These are phyloP conservation scores for Alternaria postmessia DNA, from an alignment of 2,329 filamentous ascomycete species.

Conservation along the genomic window DNA sequence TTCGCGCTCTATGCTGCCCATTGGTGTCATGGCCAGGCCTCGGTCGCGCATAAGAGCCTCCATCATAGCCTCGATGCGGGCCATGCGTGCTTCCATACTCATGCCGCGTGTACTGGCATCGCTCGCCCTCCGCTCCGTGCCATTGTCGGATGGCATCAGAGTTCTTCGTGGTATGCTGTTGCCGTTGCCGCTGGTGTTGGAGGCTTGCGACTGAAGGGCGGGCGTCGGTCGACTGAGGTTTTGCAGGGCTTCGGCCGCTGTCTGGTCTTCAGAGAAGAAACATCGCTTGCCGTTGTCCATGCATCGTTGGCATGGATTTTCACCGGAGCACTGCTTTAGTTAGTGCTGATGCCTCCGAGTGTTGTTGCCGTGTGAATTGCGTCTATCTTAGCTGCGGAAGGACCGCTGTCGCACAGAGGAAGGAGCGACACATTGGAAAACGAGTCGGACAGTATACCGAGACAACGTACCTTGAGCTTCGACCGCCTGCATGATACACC, in stretches of 20 bases:
- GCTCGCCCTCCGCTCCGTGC: constrained; percentile 34
- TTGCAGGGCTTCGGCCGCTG: constrained; percentile 48
- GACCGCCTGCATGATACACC: constrained; percentile 47
- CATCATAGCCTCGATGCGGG: constrained; percentile 48
- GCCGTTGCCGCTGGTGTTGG: constrained; percentile 18
- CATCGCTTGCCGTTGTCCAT: constrained; percentile 46
- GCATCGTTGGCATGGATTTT: constrained; percentile 48
- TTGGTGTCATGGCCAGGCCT: constrained; percentile 30
- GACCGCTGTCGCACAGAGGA: constrained; percentile 1
- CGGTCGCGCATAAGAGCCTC: constrained; percentile 45
- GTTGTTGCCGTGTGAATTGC: background rate
- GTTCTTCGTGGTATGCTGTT: constrained; percentile 26
- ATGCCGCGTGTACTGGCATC: constrained; percentile 36
- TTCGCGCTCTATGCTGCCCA: constrained; percentile 40
- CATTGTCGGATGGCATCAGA: constrained; percentile 31
- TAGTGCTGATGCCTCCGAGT: background rate
- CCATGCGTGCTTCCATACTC: constrained; percentile 47
- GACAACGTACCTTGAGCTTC: constrained; percentile 43
- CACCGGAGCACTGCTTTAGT: constrained; percentile 41
- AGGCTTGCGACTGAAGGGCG: constrained; percentile 21
- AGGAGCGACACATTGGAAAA: background rate
- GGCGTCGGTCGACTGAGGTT: constrained; percentile 47
- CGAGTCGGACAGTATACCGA: background rate
- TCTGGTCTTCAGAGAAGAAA: constrained; percentile 51
- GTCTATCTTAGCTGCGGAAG: background rate